These are phyloP conservation scores for Trametes meyenii DNA, from an alignment of 768 basidiomycete species.

Conservation along the genomic window DNA sequence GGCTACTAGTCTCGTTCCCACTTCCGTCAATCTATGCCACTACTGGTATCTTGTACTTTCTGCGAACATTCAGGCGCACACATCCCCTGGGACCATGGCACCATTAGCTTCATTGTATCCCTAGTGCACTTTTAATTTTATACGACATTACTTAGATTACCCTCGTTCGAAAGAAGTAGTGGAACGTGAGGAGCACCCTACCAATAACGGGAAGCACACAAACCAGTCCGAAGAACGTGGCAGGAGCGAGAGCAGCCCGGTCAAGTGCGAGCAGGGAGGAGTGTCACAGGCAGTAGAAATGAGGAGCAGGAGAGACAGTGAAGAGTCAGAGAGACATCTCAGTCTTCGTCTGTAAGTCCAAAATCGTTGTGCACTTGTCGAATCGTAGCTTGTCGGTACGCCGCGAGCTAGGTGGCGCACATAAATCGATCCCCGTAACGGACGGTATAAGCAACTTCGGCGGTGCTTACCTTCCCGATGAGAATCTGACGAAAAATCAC, in stretches of 20 bases:
- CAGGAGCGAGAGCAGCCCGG: neutral
- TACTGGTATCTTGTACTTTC: neutral
- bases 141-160: neutral
- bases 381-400: conserved; percentile 67
- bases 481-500: conserved; percentile 54
- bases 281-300: no score
- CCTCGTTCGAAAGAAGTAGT: no score
- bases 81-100: conserved; percentile 1
- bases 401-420: conserved; percentile 59
- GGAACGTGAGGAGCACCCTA: no score
- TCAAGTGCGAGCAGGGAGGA: neutral
- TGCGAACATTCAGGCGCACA: neutral
- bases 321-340: neutral
- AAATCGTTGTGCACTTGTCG: conserved; percentile 75
- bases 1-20: neutral
- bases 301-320: no score
- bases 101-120: neutral
- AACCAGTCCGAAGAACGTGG: neutral
- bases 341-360: conserved; percentile 63
- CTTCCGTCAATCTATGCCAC: neutral
- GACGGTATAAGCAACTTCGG: neutral
- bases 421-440: conserved; percentile 18
- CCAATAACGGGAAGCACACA: no score
- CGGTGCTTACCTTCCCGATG: conserved; percentile 63
- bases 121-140: conserved; percentile 5